Conservation (phyloP, 352 stramenopile species). For the Globisporangium polare region DNA sequence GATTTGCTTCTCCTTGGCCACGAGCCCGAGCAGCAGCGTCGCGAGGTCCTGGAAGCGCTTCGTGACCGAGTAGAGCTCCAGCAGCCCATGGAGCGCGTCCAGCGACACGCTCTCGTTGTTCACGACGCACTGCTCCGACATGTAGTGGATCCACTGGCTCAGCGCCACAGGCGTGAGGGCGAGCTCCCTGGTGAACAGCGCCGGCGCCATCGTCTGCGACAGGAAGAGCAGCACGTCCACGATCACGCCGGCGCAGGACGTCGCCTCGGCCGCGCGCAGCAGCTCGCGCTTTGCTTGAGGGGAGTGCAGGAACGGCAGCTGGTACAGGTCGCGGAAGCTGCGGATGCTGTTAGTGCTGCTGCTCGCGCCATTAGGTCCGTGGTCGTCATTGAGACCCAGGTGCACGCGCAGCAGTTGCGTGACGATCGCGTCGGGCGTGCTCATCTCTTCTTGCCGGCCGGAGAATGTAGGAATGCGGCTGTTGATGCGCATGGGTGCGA, state of each 20-base stretch:
- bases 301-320: constrained; percentile 29
- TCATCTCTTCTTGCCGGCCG: too few species aligned
- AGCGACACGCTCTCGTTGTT: constrained; percentile 47
- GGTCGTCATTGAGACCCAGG: constrained; percentile 46
- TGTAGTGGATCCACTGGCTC: constrained; percentile 69
- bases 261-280: constrained; percentile 41
- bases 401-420: constrained; percentile 86
- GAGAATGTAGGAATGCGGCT: too few species aligned
- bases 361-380: background rate
- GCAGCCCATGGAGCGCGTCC: constrained; percentile 30
- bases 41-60: constrained; percentile 49
- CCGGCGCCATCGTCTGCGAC: constrained; percentile 67
- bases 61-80: constrained; percentile 48
- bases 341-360: constrained; percentile 17
- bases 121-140: constrained; percentile 49
- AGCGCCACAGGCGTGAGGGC: constrained; percentile 29
- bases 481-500: too few species aligned
- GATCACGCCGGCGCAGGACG: constrained; percentile 51
- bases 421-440: constrained; percentile 37
- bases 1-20: constrained; percentile 41
- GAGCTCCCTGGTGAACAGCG: constrained; percentile 48
- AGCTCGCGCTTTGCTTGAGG: constrained; percentile 46
- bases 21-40: constrained; percentile 47
- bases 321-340: constrained; percentile 56
- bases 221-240: constrained; percentile 74